Evolutionary conservation across 2,329 filamentous ascomycete species (phyloP), one percentile per base, ranked within the genome.

Genomic region (Paecilomyces sp.): DNA sequence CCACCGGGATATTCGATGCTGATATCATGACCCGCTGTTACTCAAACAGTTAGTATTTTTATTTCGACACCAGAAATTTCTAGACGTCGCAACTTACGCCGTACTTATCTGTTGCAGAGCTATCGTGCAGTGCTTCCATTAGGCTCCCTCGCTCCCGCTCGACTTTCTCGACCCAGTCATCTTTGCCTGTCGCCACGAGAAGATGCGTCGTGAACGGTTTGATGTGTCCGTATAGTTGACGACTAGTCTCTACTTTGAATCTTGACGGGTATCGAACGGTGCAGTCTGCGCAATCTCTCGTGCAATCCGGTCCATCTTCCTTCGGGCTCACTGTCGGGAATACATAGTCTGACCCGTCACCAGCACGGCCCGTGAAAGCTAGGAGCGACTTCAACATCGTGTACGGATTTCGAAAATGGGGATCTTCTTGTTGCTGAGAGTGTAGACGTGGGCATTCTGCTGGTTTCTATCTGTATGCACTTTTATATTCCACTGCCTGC

Each of bases 41-140:
- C 22, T 24, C 25, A 11, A 12, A 24, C 5, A 18, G 53, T 59
- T 50, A 54, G 4, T n/a, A 24, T 55, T 30, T 12, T n/a, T 24
- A 22, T 28, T 22, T 25, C 13, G n/a, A 13, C 7, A 13, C 1
- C 28, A 6, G 13, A n/a, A 9, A 25, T 8, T 31, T 1, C 30
- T 11, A 58, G 41, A 6, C n/a, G 22, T 31, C 33, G 33, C 34
- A 51, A 66, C 72, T 53, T 77, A 91, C 89, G 60, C 89, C 89
- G 63, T 90, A 90, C 28, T 74, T 81, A 0, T 88, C 88, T 71
- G 81, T 82, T 11, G 80, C 77, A 1, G 81, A 80, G 58, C 79
- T 78, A 65, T 77, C 77, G 7, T 70, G 63, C 12, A 76, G 69
- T 1, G 73, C 71, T 62, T 75, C 67, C 81, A 85, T 84, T 57